phyloP scores from a whole-genome alignment of 225 moss, liverwort and hornwort species.

The Rhytidiadelphus loreus region DNA sequence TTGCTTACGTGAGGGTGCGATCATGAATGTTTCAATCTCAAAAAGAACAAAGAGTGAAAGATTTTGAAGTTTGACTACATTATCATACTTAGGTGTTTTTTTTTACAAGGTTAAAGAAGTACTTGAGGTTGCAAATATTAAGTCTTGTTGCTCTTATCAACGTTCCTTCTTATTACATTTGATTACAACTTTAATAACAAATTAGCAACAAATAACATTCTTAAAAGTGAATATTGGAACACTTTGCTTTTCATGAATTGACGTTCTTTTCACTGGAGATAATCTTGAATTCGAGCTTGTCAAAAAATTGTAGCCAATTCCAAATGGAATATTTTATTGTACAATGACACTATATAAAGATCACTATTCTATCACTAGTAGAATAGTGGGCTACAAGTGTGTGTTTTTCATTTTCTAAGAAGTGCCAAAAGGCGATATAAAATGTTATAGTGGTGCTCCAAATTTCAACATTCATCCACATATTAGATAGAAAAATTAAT shows the following conservation, averaged over 20 bases:
- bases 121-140: not conserved
- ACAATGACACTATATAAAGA: not conserved
- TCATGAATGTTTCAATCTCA: not conserved
- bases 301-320: not conserved
- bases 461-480: no score
- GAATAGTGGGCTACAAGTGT: not conserved
- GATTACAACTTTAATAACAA: not conserved
- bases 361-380: not conserved
- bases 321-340: not conserved
- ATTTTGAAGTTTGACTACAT: not conserved
- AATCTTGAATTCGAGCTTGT: not conserved
- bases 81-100: not conserved
- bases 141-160: not conserved
- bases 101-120: accelerated
- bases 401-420: no score
- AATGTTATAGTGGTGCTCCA: no score
- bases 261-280: accelerated
- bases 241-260: accelerated
- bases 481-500: no score
- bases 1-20: no score
- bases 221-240: accelerated
- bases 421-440: no score
- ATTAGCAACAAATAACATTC: no score
- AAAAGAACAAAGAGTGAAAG: not conserved
- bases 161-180: not conserved